Evolutionary conservation across 148 eudicot genomes (phyloP), one percentile per base, ranked within the genome.

Genomic region (Arbutus unedo): DNA sequence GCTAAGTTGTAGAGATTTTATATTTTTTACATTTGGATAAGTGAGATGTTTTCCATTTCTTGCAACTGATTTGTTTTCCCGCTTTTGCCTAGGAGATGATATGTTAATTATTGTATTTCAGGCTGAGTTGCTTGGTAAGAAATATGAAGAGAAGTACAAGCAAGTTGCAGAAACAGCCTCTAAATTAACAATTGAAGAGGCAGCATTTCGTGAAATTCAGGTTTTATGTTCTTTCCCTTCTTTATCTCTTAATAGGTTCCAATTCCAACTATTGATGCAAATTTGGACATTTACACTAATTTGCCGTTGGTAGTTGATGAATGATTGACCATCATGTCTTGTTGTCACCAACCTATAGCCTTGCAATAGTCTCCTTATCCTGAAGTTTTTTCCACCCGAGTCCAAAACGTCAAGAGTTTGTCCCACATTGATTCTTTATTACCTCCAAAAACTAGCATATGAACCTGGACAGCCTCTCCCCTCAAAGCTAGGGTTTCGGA

Each of bases 101-200:
- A 9, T 47, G 47, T n/a, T 43, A 44, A 51, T 45, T 14, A 21
- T 49, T 74, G n/a, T 77, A 15, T 86, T 88, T 84, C 91, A 94
- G 99, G 97, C 99, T 51, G 97, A 93, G 85, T 78, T 89, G 38
- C 89, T 96, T 71, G 96, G 89, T 66, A 96, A 96, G 91, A 96
- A 91, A 86, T 96, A 94, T 90, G 98, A 96, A 88, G 99, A 96
- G 80, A 96, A 90, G 78, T 94, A 96, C 88, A 96, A 96, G 90
- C 94, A 92, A 88, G 96, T 93, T 80, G 97, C 97, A 66, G 99
- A 96, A 89, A 84, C 90, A 73, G 96, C 94, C 83, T 94, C 98
- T 64, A 96, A 93, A 85, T 81, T 96, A 66, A 94, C 98, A 1
- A 90, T 96, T 82, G 99, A 96, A 87, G 99, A 96, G 91, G 99